Percentiles rank a stretch among this genome's conserved stretches.
phyloP scores from a whole-genome alignment of 352 stramenopile genomes.

The Pythium coloratum region DNA sequence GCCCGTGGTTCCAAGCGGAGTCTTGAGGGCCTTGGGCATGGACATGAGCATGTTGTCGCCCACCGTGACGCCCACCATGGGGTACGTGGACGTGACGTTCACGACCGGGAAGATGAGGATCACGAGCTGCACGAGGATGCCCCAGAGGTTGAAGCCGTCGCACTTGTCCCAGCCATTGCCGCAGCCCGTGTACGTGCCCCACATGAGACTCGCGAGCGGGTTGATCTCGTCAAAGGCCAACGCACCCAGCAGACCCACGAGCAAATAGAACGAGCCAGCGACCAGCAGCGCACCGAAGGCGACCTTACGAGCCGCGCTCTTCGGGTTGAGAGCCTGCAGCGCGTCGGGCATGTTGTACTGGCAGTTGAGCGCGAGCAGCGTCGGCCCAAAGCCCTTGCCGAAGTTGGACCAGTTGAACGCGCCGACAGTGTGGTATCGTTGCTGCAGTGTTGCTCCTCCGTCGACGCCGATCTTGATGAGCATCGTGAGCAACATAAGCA shows the following conservation, averaged over 20 bases:
- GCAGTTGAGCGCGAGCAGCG: conserved; percentile 83
- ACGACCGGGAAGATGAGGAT: conserved; percentile 84
- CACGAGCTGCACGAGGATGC: conserved; percentile 67
- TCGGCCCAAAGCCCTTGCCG: conserved; percentile 78
- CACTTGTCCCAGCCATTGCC: conserved; percentile 76
- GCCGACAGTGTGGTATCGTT: conserved; percentile 49
- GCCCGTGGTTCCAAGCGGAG: conserved; percentile 40
- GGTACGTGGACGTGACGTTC: conserved; percentile 84
- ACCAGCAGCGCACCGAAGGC: conserved; percentile 67
- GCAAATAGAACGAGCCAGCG: conserved; percentile 68
- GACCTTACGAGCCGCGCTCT: conserved; percentile 59
- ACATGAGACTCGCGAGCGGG: conserved; percentile 77
- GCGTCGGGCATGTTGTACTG: conserved; percentile 89
- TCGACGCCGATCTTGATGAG: conserved; percentile 67
- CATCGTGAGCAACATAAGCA: conserved; percentile 80
- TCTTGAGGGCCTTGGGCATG: conserved; percentile 61
- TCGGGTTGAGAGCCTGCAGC: conserved; percentile 75
- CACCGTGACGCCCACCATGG: conserved; percentile 82
- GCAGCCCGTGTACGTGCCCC: conserved; percentile 76
- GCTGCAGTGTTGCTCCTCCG: conserved; percentile 37
- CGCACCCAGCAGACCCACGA: conserved; percentile 70
- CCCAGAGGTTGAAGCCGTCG: conserved; percentile 42
- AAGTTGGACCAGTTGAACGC: conserved; percentile 81
- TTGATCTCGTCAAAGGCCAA: conserved; percentile 81
- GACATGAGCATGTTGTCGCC: conserved; percentile 88